Evolutionary conservation across 169 alveolate genomes (phyloP).

Genomic region (Fabrea salina): DNA sequence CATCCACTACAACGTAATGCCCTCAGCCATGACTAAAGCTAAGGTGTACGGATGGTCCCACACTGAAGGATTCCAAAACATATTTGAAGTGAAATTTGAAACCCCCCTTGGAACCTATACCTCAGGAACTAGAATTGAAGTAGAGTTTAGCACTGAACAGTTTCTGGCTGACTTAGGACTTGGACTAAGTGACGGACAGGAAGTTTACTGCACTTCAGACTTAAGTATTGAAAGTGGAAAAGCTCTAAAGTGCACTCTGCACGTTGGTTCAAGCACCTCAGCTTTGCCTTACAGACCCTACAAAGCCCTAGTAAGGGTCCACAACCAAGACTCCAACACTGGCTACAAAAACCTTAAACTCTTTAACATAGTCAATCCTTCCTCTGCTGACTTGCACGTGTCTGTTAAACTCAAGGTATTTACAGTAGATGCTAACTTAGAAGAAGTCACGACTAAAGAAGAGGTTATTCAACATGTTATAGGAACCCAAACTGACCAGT

Average conservation of each 20-base stretch:
- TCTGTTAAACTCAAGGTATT: neutral
- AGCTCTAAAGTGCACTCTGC: neutral
- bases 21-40: neutral
- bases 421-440: neutral
- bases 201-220: neutral
- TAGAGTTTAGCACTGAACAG: neutral
- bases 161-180: neutral
- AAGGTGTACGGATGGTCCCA: neutral
- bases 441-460: neutral
- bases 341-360: neutral
- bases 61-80: neutral
- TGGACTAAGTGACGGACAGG: neutral
- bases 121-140: neutral
- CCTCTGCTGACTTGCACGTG: neutral
- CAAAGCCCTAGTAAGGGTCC: neutral
- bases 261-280: neutral
- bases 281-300: neutral
- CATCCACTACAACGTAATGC: neutral
- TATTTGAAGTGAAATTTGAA: neutral
- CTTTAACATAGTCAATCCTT: neutral
- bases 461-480: neutral
- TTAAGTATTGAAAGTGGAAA: neutral
- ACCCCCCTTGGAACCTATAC: neutral
- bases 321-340: conserved; percentile 7
- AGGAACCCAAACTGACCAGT: neutral